These are phyloP conservation scores for Galerina sulciceps DNA, from an alignment of 768 basidiomycete species.

Conservation along the genomic window DNA sequence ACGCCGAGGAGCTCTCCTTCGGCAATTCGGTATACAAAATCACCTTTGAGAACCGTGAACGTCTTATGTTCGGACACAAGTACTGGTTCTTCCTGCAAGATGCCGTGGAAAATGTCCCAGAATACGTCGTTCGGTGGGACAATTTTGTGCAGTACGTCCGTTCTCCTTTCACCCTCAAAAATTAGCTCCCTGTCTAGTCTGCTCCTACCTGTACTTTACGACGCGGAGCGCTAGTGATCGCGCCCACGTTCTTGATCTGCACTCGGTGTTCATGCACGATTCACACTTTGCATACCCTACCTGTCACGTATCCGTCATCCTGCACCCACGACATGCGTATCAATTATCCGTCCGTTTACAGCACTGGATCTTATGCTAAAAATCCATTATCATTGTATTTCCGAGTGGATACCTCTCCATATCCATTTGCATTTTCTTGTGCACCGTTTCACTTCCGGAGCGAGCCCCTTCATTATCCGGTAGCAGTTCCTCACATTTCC, in stretches of 20 bases:
- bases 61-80: slow-evolving; percentile 82
- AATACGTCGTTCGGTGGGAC: slow-evolving; percentile 97
- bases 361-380: not conserved
- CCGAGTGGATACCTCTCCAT: not conserved
- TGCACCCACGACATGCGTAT: no score
- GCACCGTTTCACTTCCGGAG: not conserved
- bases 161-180: no score
- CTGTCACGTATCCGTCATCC: no score
- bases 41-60: slow-evolving; percentile 75
- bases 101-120: slow-evolving; percentile 96
- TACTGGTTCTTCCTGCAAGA: slow-evolving; percentile 95
- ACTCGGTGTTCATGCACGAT: no score
- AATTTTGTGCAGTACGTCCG: slow-evolving; percentile 84
- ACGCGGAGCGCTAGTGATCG: no score
- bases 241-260: no score
- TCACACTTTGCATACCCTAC: not conserved
- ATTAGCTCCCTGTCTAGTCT: not conserved
- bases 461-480: not conserved
- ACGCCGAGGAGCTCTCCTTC: slow-evolving; percentile 74
- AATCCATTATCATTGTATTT: not conserved
- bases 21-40: slow-evolving; percentile 93
- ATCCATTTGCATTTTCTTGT: no score
- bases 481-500: slow-evolving; percentile 7
- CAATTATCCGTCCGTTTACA: no score
- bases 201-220: no score